phyloP scores from a whole-genome alignment of 805 yeast genomes.

The Cyberlindnera americana region DNA sequence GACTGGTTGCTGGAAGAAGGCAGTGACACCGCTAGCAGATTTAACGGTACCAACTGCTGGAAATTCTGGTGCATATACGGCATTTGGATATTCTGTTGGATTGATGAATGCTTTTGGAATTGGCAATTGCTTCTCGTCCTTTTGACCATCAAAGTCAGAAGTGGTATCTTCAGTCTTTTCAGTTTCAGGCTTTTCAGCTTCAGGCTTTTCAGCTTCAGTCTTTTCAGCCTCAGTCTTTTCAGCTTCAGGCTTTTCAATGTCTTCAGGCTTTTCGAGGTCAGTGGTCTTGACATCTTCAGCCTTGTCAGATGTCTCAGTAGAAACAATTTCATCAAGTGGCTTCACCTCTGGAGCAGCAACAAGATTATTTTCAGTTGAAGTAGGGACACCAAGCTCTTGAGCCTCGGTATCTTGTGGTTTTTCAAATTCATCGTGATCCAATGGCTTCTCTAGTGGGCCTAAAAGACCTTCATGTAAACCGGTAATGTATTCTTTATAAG shows the following conservation, averaged over 20 bases:
- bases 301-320: not conserved
- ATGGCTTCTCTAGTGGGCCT: conserved; percentile 74
- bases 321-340: conserved; percentile 5
- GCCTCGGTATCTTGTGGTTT: conserved; percentile 1
- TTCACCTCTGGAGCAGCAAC: conserved; percentile 11
- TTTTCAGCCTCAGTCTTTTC: not conserved
- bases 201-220: not conserved
- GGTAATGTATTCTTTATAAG: conserved; percentile 84
- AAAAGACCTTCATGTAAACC: conserved; percentile 94
- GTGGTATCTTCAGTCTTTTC: not conserved
- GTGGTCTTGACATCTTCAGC: not conserved
- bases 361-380: conserved; percentile 5
- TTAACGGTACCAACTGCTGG: conserved; percentile 24
- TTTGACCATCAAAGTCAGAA: conserved; percentile 12
- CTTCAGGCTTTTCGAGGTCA: not conserved
- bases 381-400: conserved; percentile 1
- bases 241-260: not conserved
- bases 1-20: conserved; percentile 72
- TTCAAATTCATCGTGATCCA: conserved; percentile 21
- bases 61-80: conserved; percentile 46
- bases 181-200: not conserved
- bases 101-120: conserved; percentile 63
- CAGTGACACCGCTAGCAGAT: conserved; percentile 42
- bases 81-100: conserved; percentile 53
- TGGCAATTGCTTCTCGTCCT: conserved; percentile 34